Evolutionary conservation across 257 asterid species (phyloP).

Genomic region (Ilex aquifolium): DNA sequence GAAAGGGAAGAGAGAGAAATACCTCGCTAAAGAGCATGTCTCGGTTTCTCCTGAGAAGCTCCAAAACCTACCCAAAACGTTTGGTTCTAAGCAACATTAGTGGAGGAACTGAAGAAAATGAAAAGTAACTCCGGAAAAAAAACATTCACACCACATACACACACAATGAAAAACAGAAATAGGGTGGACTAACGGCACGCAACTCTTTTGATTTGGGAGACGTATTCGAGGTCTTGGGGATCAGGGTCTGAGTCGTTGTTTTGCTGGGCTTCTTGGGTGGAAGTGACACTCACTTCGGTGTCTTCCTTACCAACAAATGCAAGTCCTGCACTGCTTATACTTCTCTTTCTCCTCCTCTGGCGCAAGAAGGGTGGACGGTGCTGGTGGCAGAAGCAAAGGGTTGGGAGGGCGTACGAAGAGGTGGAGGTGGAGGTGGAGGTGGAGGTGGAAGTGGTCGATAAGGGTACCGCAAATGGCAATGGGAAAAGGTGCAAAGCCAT

Average conservation of each 20-base stretch:
- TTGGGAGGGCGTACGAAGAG: no score
- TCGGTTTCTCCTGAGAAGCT: slow-evolving; percentile 73
- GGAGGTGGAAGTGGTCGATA: no score
- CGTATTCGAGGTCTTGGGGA: slow-evolving; percentile 62
- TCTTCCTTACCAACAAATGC: slow-evolving; percentile 42
- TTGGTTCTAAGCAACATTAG: no score
- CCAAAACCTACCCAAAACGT: slow-evolving; percentile 53
- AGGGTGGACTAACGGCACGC: neutral
- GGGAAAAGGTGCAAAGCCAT: no score
- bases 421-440: no score
- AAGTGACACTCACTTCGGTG: slow-evolving; percentile 20
- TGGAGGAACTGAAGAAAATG: neutral
- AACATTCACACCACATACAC: neutral
- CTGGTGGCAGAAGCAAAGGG: neutral
- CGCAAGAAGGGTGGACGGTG: neutral
- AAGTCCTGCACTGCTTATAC: slow-evolving; percentile 19
- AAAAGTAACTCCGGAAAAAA: neutral
- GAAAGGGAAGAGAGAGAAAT: neutral
- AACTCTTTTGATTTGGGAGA: slow-evolving; percentile 67
- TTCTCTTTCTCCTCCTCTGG: neutral
- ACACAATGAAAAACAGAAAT: neutral
- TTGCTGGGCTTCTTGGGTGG: slow-evolving; percentile 17
- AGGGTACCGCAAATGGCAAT: no score
- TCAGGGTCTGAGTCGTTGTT: slow-evolving; percentile 22
- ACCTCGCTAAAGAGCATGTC: slow-evolving; percentile 95